Percentiles rank a stretch among this genome's conserved stretches.
These are phyloP conservation scores for Lasiodiplodia gonubiensis DNA, from an alignment of 2,329 filamentous ascomycete genomes.

Conservation along the genomic window DNA sequence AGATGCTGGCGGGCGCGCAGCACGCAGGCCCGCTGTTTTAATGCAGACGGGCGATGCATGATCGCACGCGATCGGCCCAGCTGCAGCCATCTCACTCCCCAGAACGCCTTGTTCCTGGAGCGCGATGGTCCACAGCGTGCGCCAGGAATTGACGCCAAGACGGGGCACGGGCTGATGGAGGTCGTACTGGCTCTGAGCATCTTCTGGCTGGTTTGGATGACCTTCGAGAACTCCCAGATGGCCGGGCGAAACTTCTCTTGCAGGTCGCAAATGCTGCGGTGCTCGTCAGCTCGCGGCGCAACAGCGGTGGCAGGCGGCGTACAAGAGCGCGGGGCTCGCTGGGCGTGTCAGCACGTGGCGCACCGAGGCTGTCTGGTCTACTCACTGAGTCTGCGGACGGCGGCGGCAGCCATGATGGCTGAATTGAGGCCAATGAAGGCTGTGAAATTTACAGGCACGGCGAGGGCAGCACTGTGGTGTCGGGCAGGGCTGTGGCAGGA, in stretches of 20 bases:
- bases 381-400: constrained; percentile 26
- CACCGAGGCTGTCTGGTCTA: background rate
- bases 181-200: constrained; percentile 55
- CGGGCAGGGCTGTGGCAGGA: constrained; percentile 19
- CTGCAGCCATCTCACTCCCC: constrained; percentile 9
- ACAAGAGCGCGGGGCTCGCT: constrained; percentile 50
- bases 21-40: background rate
- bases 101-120: constrained; percentile 21
- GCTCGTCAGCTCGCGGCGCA: background rate
- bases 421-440: background rate
- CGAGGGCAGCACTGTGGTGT: constrained; percentile 8
- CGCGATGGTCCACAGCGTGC: constrained; percentile 4
- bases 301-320: constrained; percentile 30
- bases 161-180: constrained; percentile 23
- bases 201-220: constrained; percentile 62
- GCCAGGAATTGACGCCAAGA: constrained; percentile 10
- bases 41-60: constrained; percentile 9
- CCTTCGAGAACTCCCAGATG: constrained; percentile 83
- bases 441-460: constrained; percentile 16
- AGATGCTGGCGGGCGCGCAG: constrained; percentile 1
- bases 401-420: constrained; percentile 21
- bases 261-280: constrained; percentile 81
- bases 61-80: constrained; percentile 5
- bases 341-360: constrained; percentile 28
- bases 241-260: constrained; percentile 89